Evolutionary conservation across 805 yeast species (phyloP).

Genomic region (Metschnikowia bowlesiae): DNA sequence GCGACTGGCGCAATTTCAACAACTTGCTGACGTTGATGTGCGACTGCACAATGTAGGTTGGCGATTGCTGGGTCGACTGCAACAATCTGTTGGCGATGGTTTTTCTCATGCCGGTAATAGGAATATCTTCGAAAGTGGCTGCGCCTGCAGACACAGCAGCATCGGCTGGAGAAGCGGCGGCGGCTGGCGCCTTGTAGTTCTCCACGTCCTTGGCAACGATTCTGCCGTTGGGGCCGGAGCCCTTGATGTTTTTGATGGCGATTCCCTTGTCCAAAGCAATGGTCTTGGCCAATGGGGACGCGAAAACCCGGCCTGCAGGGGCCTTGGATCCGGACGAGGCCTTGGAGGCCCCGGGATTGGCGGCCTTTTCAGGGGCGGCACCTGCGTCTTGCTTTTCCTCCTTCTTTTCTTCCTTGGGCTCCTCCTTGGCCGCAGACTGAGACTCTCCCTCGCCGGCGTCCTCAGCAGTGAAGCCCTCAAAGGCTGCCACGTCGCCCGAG

Average conservation of each 20-base stretch:
- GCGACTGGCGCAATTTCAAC: constrained; percentile 84
- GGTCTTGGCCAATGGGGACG: constrained; percentile 93
- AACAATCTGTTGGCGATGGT: constrained; percentile 86
- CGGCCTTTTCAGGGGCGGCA: constrained; percentile 23
- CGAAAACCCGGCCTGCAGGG: constrained; percentile 68
- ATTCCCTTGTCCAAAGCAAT: constrained; percentile 91
- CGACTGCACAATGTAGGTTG: constrained; percentile 90
- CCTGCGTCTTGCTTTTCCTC: constrained; percentile 20
- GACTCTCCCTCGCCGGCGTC: constrained; percentile 62
- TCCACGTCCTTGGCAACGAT: constrained; percentile 90
- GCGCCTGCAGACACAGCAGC: constrained; percentile 46
- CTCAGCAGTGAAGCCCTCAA: constrained; percentile 75
- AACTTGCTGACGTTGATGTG: constrained; percentile 82
- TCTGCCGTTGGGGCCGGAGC: constrained; percentile 95
- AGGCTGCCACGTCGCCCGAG: constrained; percentile 77
- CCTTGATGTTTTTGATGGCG: constrained; percentile 76
- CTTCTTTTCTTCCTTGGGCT: constrained; percentile 24
- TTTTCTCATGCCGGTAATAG: constrained; percentile 88
- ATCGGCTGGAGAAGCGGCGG: constrained; percentile 32
- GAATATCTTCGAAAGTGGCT: constrained; percentile 72
- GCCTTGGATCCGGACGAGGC: constrained; percentile 21
- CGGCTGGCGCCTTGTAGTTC: constrained; percentile 46
- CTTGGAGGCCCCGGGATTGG: constrained; percentile 32
- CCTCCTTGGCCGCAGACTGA: constrained; percentile 42
- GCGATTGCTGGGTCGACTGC: constrained; percentile 80